Base-by-base conservation (phyloP, 306 rosid species). In the Quercus wislizeni region DNA sequence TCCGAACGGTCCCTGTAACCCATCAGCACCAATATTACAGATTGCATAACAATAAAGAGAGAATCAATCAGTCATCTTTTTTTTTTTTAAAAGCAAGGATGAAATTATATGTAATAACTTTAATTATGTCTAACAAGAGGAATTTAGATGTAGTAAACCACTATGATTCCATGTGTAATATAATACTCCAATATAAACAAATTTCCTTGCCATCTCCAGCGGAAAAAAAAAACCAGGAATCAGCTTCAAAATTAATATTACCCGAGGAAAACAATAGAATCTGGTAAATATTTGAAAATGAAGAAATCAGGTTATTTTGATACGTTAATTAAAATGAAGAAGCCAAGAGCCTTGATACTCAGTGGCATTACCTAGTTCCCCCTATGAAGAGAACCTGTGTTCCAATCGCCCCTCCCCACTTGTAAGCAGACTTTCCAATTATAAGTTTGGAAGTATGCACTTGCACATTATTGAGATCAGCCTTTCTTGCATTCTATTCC, bases 1-100 rank as follows among this genome's bases (percentile, higher is more conserved):
- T 93, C 99, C 41, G 94, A 85, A 74, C 83, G 88, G 83, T 93
- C 96, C 94, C 98, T 96, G 91, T 51, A 74, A 79, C 54, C 79
- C 83, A 81, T 74, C 77, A 79, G 68, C 83, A 79, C 58, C 38
- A 58, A 51, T 17, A 59, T 55, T 28, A 71, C 25, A 46, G 33
- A 41, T 71, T 73, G 38, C 54, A 27, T 15, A 67, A 30, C 43
- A 31, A 80, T 72, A 11, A 73, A 19, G 6, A 9, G 4, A 67
- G 72, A 35, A 68, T 41, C 46, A 41, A 41, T 41, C 46, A 41
- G 46, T 7, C 46, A 41, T 2, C 46, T 19, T 33, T 65, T 43
- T 43, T 14, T 19, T 17, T 9, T 18, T 7, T 7, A 9, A 28
- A 15, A 15, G 35, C 4, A 65, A 65, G 12, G 71, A 2, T 18